These are phyloP conservation scores for Fusarium vanettenii DNA, from an alignment of 2,329 filamentous ascomycete genomes.

Conservation along the genomic window DNA sequence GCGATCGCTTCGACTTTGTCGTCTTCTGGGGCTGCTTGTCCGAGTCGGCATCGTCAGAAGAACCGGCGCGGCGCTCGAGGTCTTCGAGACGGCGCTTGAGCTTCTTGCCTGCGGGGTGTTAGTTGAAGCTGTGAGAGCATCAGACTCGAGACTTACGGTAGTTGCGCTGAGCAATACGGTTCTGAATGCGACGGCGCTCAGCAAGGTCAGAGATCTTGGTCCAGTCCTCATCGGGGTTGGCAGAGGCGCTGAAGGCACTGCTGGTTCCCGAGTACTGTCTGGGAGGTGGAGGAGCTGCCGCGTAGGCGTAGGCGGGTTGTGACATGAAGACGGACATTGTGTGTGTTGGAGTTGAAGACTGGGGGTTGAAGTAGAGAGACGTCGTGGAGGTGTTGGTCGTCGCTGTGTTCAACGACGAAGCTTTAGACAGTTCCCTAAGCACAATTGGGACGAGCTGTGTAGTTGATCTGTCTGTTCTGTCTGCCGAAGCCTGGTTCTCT, in stretches of 20 bases:
- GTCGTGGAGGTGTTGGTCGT: conserved; percentile 17
- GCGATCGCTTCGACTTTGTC: conserved; percentile 48
- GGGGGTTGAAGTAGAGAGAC: conserved; percentile 13
- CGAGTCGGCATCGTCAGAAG: conserved; percentile 58
- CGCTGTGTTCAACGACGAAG: conserved; percentile 26
- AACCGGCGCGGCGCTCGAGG: conserved; percentile 80
- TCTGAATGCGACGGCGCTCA: conserved; percentile 93
- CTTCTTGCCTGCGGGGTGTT: conserved; percentile 78
- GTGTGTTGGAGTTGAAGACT: conserved; percentile 20
- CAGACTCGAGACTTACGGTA: conserved; percentile 75
- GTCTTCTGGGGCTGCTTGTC: conserved; percentile 44
- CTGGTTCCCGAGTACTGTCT: conserved; percentile 83
- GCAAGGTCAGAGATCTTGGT: conserved; percentile 98
- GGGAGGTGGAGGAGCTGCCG: conserved; percentile 53
- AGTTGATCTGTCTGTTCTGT: conserved; percentile 11
- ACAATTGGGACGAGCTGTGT: conserved; percentile 7
- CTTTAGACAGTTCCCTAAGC: conserved; percentile 21
- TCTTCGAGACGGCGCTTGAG: conserved; percentile 90
- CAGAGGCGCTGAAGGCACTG: conserved; percentile 93
- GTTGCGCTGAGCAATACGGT: conserved; percentile 96
- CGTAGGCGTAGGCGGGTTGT: conserved; percentile 50
- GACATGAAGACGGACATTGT: conserved; percentile 53
- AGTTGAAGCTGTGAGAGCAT: background rate
- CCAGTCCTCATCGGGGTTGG: conserved; percentile 98
- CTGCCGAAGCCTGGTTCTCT: conserved; percentile 23